A percentile compares a stretch with the other conserved stretches of the same genome.
Conservation (phyloP, 306 rosid species). For the Vicia sativa region DNA sequence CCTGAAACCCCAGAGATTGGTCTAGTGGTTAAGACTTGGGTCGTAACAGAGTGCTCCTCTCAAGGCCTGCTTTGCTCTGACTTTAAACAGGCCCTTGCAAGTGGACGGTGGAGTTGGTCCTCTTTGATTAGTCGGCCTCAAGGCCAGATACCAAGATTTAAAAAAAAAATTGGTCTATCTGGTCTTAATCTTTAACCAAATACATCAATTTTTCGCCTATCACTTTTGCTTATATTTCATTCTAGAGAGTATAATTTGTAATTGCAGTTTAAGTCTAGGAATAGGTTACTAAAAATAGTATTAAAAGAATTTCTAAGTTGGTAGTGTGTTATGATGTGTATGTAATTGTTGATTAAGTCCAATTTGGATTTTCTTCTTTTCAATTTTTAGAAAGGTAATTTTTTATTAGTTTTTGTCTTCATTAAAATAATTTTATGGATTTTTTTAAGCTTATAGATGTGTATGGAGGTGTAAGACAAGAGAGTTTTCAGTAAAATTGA, state of each 20-base stretch:
- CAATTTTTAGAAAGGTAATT: background rate
- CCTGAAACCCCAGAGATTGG: too few relatives aligned
- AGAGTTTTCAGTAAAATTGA: background rate
- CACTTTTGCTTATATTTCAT: too few relatives aligned
- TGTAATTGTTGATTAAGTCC: background rate
- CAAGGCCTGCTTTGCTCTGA: too few relatives aligned
- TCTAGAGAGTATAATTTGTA: background rate
- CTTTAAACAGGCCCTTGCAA: too few relatives aligned
- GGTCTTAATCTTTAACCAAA: too few relatives aligned
- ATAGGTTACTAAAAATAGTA: constrained; percentile 5
- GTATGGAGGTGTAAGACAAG: background rate
- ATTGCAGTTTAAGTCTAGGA: constrained; percentile 16
- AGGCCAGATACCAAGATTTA: too few relatives aligned
- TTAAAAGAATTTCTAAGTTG: constrained; percentile 14
- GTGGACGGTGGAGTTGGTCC: too few relatives aligned
- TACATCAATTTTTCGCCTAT: too few relatives aligned
- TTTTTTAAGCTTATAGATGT: background rate
- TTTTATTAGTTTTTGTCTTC: background rate
- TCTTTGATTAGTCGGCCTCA: too few relatives aligned
- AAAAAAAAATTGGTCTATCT: too few relatives aligned
- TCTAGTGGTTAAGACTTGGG: too few relatives aligned
- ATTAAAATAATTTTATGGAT: background rate
- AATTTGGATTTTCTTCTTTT: constrained; percentile 6
- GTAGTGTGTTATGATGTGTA: constrained; percentile 3
- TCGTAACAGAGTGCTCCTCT: too few relatives aligned